A percentile compares a stretch with the other conserved stretches of the same genome.
phyloP scores from a whole-genome alignment of 2,329 filamentous ascomycete genomes.

The Beauveria bassiana region DNA sequence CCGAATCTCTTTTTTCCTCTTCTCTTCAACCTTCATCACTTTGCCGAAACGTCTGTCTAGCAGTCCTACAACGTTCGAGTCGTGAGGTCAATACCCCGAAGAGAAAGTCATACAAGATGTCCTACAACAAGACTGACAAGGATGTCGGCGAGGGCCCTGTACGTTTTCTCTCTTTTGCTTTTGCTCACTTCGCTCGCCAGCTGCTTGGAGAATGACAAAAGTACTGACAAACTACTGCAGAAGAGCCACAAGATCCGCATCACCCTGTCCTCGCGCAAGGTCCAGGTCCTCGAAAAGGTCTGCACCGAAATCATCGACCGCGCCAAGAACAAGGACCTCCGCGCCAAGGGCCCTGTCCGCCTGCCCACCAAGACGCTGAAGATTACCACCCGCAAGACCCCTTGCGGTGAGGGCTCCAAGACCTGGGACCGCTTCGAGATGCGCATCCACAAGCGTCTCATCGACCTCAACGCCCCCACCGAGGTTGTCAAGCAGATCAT shows the following conservation, averaged over 20 bases:
- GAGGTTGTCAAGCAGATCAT: slow-evolving; percentile 97
- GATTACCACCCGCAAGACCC: slow-evolving; percentile 97
- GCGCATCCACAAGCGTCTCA: slow-evolving; percentile 98
- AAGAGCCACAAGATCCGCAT: slow-evolving; percentile 98
- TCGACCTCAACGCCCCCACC: slow-evolving; percentile 94
- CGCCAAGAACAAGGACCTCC: slow-evolving; percentile 95
- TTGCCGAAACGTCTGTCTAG: slow-evolving; percentile 57
- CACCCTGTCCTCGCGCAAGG: slow-evolving; percentile 93
- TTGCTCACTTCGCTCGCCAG: neutral
- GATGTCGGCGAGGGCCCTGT: slow-evolving; percentile 82
- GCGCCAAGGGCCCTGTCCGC: slow-evolving; percentile 96
- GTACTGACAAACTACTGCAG: slow-evolving; percentile 29
- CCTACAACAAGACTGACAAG: slow-evolving; percentile 94
- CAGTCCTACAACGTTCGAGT: slow-evolving; percentile 55
- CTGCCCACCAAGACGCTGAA: slow-evolving; percentile 95
- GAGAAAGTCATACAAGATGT: slow-evolving; percentile 56
- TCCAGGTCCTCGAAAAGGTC: slow-evolving; percentile 93
- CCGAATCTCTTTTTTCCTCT: slow-evolving; percentile 11
- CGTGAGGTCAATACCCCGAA: slow-evolving; percentile 49
- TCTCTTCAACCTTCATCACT: slow-evolving; percentile 55
- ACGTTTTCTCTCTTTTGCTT: slow-evolving; percentile 34
- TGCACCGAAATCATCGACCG: slow-evolving; percentile 97
- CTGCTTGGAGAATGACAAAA: neutral
- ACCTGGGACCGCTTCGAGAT: slow-evolving; percentile 99
- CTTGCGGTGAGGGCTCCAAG: slow-evolving; percentile 99